Evolutionary conservation across 345 rosid species (phyloP).

Genomic region (Lepidium africanum): DNA sequence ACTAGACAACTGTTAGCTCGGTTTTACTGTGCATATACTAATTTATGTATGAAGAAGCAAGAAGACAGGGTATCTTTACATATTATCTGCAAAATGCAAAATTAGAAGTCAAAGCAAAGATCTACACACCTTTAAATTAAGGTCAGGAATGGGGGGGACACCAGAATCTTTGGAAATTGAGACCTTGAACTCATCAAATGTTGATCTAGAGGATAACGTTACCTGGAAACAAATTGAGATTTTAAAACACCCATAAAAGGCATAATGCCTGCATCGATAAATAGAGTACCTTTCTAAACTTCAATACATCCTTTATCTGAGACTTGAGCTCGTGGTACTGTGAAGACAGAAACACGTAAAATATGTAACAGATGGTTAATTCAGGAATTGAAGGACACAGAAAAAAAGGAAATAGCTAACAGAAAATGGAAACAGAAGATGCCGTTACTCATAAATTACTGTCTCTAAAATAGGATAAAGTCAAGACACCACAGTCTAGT

Average conservation of each 20-base stretch:
- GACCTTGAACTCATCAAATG: slow-evolving; percentile 66
- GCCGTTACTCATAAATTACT: not conserved
- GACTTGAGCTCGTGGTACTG: slow-evolving; percentile 81
- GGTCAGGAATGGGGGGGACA: slow-evolving; percentile 49
- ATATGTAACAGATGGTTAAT: not conserved
- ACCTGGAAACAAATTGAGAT: slow-evolving; percentile 40
- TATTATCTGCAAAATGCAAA: not conserved
- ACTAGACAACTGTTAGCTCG: not conserved
- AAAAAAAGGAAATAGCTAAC: not conserved
- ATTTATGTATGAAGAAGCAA: not conserved
- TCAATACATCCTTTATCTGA: slow-evolving; percentile 67
- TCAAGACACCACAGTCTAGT: not conserved
- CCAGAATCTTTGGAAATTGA: slow-evolving; percentile 47
- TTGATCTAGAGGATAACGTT: slow-evolving; percentile 50
- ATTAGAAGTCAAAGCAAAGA: not conserved
- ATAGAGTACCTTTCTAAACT: slow-evolving; percentile 56
- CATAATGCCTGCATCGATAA: not conserved
- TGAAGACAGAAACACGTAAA: slow-evolving; percentile 17
- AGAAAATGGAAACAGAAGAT: not conserved
- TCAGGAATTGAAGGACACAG: not conserved
- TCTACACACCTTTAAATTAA: slow-evolving; percentile 49
- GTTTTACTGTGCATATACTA: not conserved
- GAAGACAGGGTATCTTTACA: not conserved
- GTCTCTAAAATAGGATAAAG: not conserved
- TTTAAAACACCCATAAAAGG: slow-evolving; percentile 18